phyloP scores from a whole-genome alignment of 1,284 basidiomycete genomes.

The Boletus sp. region DNA sequence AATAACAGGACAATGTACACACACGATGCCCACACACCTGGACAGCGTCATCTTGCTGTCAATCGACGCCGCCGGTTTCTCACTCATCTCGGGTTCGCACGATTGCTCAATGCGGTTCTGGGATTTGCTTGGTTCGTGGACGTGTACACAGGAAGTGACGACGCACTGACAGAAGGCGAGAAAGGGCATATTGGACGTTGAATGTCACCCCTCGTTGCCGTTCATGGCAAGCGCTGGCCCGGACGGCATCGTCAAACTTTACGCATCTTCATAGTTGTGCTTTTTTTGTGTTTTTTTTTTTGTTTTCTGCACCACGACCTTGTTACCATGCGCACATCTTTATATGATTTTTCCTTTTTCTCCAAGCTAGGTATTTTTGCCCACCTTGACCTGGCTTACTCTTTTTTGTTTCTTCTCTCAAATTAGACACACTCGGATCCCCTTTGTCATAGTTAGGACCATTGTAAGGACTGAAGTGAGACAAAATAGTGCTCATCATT shows the following conservation, averaged over 20 bases:
- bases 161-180: slow-evolving; percentile 83
- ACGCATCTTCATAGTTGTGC: slow-evolving; percentile 62
- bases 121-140: slow-evolving; percentile 81
- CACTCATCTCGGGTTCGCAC: slow-evolving; percentile 87
- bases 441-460: too few species aligned
- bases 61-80: slow-evolving; percentile 84
- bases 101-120: slow-evolving; percentile 96
- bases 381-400: too few species aligned
- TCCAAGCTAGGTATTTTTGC: slow-evolving; percentile 10
- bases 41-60: slow-evolving; percentile 90
- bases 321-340: slow-evolving; percentile 4
- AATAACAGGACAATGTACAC: slow-evolving; percentile 71
- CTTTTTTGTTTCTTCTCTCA: too few species aligned
- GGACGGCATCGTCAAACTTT: slow-evolving; percentile 93
- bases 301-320: not conserved
- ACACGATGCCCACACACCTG: slow-evolving; percentile 89
- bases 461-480: too few species aligned
- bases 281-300: too few species aligned
- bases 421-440: too few species aligned
- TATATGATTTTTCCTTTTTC: not conserved
- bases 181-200: slow-evolving; percentile 89
- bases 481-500: too few species aligned
- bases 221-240: slow-evolving; percentile 92
- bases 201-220: slow-evolving; percentile 81
- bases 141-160: slow-evolving; percentile 89